A percentile compares a stretch with the other conserved stretches of the same genome.
Conservation (phyloP, 495 filamentous ascomycete species). For the Aspergillus heteromorphus region DNA sequence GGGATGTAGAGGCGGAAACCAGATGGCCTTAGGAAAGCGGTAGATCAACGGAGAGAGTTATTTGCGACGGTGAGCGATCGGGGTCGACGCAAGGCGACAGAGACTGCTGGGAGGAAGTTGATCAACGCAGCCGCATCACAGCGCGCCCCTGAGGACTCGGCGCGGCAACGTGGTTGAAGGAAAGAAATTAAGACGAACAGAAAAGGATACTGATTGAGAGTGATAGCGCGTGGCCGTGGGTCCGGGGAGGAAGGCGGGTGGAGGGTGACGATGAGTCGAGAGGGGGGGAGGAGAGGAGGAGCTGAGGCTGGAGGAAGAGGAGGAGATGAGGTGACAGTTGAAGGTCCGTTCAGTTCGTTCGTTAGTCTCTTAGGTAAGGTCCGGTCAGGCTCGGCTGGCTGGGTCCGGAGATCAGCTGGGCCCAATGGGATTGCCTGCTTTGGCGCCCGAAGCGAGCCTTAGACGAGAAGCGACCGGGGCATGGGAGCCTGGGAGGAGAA, state of each 20-base stretch:
- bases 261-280: constrained; percentile 1
- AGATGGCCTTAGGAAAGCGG: constrained; percentile 8
- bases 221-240: background rate
- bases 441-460: constrained; percentile 36
- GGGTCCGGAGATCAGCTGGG: constrained; percentile 17
- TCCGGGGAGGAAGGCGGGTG: background rate
- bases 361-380: constrained; percentile 17
- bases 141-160: constrained; percentile 18
- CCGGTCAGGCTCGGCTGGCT: constrained; percentile 10
- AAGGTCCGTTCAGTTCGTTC: constrained; percentile 10
- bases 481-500: background rate
- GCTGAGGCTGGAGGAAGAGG: background rate
- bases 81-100: constrained; percentile 8
- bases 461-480: constrained; percentile 27
- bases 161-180: constrained; percentile 11
- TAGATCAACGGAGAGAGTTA: background rate
- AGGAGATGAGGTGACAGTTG: constrained; percentile 17
- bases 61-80: background rate
- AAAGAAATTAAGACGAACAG: background rate
- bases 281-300: background rate
- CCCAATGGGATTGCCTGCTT: constrained; percentile 30
- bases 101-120: constrained; percentile 9
- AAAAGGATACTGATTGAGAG: background rate
- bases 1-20: background rate
- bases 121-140: constrained; percentile 22